A percentile compares a stretch with the other conserved stretches of the same genome.
Conservation (phyloP, 1,284 basidiomycete species). For the Ustilago xerochloae region DNA sequence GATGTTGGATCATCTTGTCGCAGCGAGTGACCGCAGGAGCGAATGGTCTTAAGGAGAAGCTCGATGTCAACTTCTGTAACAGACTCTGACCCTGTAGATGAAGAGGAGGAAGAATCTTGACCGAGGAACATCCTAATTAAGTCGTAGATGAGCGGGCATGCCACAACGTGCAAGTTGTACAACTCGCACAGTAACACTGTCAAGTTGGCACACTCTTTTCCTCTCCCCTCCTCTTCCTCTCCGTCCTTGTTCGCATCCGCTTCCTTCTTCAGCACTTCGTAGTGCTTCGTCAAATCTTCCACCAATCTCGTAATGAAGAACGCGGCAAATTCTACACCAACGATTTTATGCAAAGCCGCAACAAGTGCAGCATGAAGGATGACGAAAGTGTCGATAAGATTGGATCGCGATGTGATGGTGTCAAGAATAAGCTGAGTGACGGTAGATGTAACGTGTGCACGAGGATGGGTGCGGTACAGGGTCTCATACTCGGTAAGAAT, state of each 20-base stretch:
- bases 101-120: slow-evolving; percentile 24
- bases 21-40: slow-evolving; percentile 68
- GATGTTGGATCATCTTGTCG: slow-evolving; percentile 59
- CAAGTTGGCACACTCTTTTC: slow-evolving; percentile 88
- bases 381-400: slow-evolving; percentile 86
- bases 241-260: background rate
- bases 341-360: slow-evolving; percentile 82
- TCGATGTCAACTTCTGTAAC: slow-evolving; percentile 73
- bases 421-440: slow-evolving; percentile 83
- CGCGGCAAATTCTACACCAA: slow-evolving; percentile 90
- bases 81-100: background rate
- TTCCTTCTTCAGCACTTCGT: slow-evolving; percentile 10
- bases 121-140: slow-evolving; percentile 83
- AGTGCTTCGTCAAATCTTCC: slow-evolving; percentile 38
- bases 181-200: slow-evolving; percentile 88
- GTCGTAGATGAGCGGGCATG: slow-evolving; percentile 88
- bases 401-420: slow-evolving; percentile 83
- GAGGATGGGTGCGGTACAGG: slow-evolving; percentile 80
- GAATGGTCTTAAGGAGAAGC: slow-evolving; percentile 83
- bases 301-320: slow-evolving; percentile 57
- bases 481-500: slow-evolving; percentile 83
- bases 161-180: slow-evolving; percentile 94
- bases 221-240: slow-evolving; percentile 53
- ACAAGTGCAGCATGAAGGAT: slow-evolving; percentile 90
- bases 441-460: slow-evolving; percentile 85